Evolutionary conservation across 257 asterid species (phyloP), one percentile per base, ranked within the genome.

Genomic region (Gentiana straminea): DNA sequence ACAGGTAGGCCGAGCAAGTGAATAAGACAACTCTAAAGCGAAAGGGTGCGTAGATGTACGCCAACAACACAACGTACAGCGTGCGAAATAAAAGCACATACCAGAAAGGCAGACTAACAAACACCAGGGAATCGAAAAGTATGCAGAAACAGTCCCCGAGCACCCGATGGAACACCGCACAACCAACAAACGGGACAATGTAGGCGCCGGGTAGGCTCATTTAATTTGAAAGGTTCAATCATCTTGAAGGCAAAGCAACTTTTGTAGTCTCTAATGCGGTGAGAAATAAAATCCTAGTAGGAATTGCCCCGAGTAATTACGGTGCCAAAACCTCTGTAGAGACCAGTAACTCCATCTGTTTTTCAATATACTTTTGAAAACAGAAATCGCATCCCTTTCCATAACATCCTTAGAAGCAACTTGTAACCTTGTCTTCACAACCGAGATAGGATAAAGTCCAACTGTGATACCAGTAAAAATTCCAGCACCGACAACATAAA

Each of bases 381-480:
- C 94, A 41, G 94, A 81, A 62, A 81, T 54, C n/a, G 95, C 94
- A 76, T 59, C 79, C 72, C 68, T 77, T 55, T 89, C 94, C 11
- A 75, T 61, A 55, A 91, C 60, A 52, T 75, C 77, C 52, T 62
- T 80, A 33, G 90, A 66, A 33, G 81, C 84, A 55, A 89, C 95
- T 78, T 89, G 97, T 69, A 85, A 60, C 79, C 97, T 77, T 35
- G 97, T 85, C 79, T 89, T 89, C 64, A 89, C 90, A 58, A 89
- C 92, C 35, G 97, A 89, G 61, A 85, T 83, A 47, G 97, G 97
- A 69, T 89, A 89, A 35, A 89, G 86, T 63, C 85, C 95, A 56
- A 85, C 82, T 3, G 95, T 85, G 52, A 89, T 58, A 58, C 95
- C 95, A 37, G 85, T 70, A 67, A 89, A 89, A 41, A 89, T 85